Conservation (phyloP, 2,329 filamentous ascomycete genomes). For the Myriosclerotinia duriaeana region DNA sequence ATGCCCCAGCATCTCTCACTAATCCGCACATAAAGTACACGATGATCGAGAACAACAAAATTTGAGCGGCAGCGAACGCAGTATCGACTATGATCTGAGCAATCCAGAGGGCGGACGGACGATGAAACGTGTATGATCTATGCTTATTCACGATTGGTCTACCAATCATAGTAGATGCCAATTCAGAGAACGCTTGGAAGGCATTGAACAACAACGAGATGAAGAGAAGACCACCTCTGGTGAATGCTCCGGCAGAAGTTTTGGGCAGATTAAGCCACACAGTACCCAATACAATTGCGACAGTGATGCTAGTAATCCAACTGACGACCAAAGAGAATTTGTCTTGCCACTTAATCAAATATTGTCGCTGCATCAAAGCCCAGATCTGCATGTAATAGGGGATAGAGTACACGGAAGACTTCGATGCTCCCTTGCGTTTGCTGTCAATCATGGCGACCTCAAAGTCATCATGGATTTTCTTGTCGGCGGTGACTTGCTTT, state of each 20-base stretch:
- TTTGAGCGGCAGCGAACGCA: conserved; percentile 68
- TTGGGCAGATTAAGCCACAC: conserved; percentile 71
- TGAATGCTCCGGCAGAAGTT: conserved; percentile 69
- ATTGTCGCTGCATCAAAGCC: conserved; percentile 81
- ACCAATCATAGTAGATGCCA: conserved; percentile 72
- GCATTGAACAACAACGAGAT: conserved; percentile 79
- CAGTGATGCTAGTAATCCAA: conserved; percentile 68
- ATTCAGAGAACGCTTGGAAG: conserved; percentile 80
- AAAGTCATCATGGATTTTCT: conserved; percentile 73
- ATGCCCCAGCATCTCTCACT: conserved; percentile 67
- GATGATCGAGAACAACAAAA: conserved; percentile 70
- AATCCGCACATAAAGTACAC: conserved; percentile 78
- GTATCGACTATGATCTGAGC: conserved; percentile 79
- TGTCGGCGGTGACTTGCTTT: conserved; percentile 60
- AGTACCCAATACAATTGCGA: conserved; percentile 77
- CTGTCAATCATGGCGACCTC: conserved; percentile 71
- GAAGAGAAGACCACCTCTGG: conserved; percentile 78
- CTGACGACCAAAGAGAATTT: conserved; percentile 72
- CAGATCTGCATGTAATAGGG: conserved; percentile 81
- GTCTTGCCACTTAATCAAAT: conserved; percentile 82
- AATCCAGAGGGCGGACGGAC: conserved; percentile 79
- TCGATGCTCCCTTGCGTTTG: conserved; percentile 70
- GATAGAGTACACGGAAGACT: conserved; percentile 77
- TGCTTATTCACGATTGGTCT: conserved; percentile 81
- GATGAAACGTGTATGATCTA: conserved; percentile 77